These are phyloP conservation scores for Paralagenidium karlingii DNA, from an alignment of 352 stramenopile genomes.

Conservation along the genomic window DNA sequence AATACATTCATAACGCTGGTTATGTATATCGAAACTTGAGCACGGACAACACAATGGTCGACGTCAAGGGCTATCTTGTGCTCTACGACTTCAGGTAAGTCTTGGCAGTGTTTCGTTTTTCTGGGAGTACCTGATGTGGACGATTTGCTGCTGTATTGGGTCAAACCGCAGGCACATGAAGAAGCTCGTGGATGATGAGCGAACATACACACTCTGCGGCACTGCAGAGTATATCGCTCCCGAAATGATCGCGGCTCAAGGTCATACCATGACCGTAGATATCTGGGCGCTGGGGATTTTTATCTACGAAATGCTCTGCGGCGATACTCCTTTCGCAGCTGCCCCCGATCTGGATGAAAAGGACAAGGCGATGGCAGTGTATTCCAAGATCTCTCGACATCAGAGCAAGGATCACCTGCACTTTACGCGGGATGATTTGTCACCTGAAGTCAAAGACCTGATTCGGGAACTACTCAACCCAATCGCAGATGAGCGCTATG, in stretches of 20 bases:
- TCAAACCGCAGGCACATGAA: constrained; percentile 45
- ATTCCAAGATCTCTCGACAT: constrained; percentile 77
- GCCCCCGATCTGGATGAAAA: constrained; percentile 58
- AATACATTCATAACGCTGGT: constrained; percentile 68
- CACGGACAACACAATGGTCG: constrained; percentile 75
- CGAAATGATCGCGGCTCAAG: constrained; percentile 77
- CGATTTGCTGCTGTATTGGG: background rate
- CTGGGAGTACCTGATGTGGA: background rate
- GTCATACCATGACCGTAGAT: constrained; percentile 65
- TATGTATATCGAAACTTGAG: constrained; percentile 78
- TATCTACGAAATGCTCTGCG: constrained; percentile 79
- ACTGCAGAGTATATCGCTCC: constrained; percentile 84
- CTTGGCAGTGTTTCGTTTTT: too few species aligned
- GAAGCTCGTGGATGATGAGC: constrained; percentile 61
- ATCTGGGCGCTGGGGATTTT: constrained; percentile 80
- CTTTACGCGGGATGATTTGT: constrained; percentile 41
- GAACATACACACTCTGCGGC: constrained; percentile 81
- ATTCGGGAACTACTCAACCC: constrained; percentile 59
- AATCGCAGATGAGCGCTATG: constrained; percentile 48
- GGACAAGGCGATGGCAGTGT: constrained; percentile 73
- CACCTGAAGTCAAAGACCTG: constrained; percentile 33
- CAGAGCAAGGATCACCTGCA: constrained; percentile 35
- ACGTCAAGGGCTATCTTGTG: constrained; percentile 68
- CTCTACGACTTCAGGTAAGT: constrained; percentile 71
- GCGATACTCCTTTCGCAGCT: constrained; percentile 72